Evolutionary conservation across 2,329 filamentous ascomycete species (phyloP).

Genomic region (Teratosphaeria gauchensis): DNA sequence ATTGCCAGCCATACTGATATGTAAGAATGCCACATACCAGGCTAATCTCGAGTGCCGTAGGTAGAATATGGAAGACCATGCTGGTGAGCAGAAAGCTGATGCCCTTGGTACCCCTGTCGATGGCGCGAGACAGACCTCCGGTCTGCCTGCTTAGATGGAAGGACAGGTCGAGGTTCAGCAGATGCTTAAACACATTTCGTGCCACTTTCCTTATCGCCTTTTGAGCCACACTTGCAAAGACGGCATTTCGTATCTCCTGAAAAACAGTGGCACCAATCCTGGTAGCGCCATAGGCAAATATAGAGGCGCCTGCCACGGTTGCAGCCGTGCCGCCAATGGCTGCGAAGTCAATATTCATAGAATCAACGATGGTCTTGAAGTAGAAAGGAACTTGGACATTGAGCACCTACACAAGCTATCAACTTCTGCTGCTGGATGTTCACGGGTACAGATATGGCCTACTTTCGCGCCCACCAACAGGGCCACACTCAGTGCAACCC

Average conservation of each 20-base stretch:
- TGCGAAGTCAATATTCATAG: slow-evolving; percentile 93
- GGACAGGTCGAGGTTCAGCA: slow-evolving; percentile 78
- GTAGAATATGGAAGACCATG: slow-evolving; percentile 96
- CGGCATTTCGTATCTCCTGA: slow-evolving; percentile 87
- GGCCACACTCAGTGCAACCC: slow-evolving; percentile 74
- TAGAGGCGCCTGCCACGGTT: slow-evolving; percentile 83
- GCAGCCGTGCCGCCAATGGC: slow-evolving; percentile 78
- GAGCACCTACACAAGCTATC: slow-evolving; percentile 47
- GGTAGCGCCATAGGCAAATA: slow-evolving; percentile 76
- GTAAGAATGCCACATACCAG: slow-evolving; percentile 96
- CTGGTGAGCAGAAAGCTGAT: slow-evolving; percentile 95
- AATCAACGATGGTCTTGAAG: slow-evolving; percentile 95
- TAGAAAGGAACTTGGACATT: slow-evolving; percentile 99
- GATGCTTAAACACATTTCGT: slow-evolving; percentile 81
- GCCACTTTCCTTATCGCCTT: slow-evolving; percentile 91
- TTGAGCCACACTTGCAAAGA: slow-evolving; percentile 94
- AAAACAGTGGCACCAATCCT: slow-evolving; percentile 83
- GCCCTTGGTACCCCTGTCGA: slow-evolving; percentile 94
- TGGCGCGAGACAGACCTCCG: slow-evolving; percentile 82
- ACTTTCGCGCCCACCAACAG: slow-evolving; percentile 82
- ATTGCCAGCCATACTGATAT: slow-evolving; percentile 86
- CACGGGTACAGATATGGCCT: slow-evolving; percentile 10
- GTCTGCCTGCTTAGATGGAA: slow-evolving; percentile 95
- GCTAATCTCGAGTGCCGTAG: slow-evolving; percentile 84
- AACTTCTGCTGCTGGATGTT: slow-evolving; percentile 12